A percentile compares a stretch with the other conserved stretches of the same genome.
phyloP scores from a whole-genome alignment of 176 grass and related monocot genomes.

The Chrysopogon serrulatus region DNA sequence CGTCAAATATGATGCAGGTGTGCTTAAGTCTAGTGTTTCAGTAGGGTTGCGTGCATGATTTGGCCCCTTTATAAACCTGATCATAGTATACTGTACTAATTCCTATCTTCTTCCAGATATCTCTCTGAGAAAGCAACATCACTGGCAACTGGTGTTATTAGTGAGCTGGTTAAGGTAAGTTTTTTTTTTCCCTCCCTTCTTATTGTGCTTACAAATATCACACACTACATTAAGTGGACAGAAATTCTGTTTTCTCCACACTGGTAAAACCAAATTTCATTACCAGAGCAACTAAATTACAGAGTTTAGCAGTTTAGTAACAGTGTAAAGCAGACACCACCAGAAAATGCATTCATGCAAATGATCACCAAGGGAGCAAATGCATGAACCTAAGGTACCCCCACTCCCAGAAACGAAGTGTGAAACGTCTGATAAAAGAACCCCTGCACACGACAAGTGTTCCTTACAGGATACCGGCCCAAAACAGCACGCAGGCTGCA shows the following conservation, averaged over 20 bases:
- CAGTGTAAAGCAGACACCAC: no score
- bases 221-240: not conserved
- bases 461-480: no score
- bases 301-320: no score
- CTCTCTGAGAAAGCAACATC: constrained; percentile 81
- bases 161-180: constrained; percentile 72
- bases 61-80: not conserved
- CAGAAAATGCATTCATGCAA: no score
- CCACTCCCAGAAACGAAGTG: no score
- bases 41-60: not conserved
- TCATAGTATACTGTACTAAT: not conserved
- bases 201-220: not conserved
- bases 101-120: constrained; percentile 56
- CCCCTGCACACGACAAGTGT: no score
- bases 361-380: no score
- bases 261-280: not conserved
- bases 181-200: not conserved
- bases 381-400: no score
- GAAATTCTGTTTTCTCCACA: not conserved
- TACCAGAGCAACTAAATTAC: no score
- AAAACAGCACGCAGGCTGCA: no score
- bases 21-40: not conserved
- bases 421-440: no score
- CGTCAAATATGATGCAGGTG: not conserved
- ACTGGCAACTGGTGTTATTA: constrained; percentile 64